Evolutionary conservation across 2,329 filamentous ascomycete genomes (phyloP), one percentile per base, ranked within the genome.

Genomic region (Ophiocordyceps robertsii): DNA sequence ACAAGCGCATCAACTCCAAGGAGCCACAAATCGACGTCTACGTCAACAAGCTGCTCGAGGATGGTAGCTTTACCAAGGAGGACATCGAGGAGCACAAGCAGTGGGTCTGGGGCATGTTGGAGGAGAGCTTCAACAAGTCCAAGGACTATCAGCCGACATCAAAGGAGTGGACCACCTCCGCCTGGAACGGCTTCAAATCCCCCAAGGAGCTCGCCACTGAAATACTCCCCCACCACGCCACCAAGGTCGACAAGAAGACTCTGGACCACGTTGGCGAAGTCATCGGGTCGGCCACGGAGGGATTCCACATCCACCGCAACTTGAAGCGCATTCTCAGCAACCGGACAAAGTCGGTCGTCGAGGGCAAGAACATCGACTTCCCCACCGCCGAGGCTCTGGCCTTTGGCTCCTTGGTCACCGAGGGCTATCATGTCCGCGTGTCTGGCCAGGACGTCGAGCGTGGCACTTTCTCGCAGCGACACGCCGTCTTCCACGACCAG

Each of bases 181-280:
- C 92, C 44, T 98, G 92, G 92, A 94, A 98, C 68, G 90, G 90
- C 48, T 96, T 98, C 80, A 96, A 96, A 72, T 94, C 89, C 29
- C 92, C 92, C 56, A 96, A 95, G 73, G 92, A 98, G 67, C 73
- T 98, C 49, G 89, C 90, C 29, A 92, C 82, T 21, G 92, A 98
- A 69, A 80, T 96, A 38, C 73, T 98, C 41, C 89, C 90, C 40
- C 92, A 98, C 68, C 77, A 86, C 54, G 82, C 87, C 24, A 98
- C 92, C 33, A 84, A 80, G 40, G 81, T 96, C 37, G 80, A 84
- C 48, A 59, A 64, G 46, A 74, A 83, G 49, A 80, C 78, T 13
- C 67, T 96, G 47, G 77, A 86, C 62, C 80, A 88, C 64, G 87
- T 98, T 58, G 89, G 80, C 44, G 73, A 84, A 57, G 77, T 80